These are phyloP conservation scores for Udeniomyces megalosporus DNA, from an alignment of 768 basidiomycete genomes.

Conservation along the genomic window DNA sequence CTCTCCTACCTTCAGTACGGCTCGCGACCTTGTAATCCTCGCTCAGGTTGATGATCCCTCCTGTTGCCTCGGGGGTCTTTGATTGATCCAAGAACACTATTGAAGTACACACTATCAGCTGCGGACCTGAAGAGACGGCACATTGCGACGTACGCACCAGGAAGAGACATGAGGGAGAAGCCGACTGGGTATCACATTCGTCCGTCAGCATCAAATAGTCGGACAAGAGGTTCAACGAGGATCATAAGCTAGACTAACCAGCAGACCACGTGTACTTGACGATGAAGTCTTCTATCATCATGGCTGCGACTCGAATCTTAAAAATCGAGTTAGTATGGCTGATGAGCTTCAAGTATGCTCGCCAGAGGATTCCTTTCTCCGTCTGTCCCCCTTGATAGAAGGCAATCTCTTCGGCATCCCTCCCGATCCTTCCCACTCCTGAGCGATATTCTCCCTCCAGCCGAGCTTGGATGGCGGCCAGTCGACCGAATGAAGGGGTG, in stretches of 20 bases:
- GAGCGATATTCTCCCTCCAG: slow-evolving; percentile 83
- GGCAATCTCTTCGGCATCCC: slow-evolving; percentile 89
- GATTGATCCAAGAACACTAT: too few species aligned
- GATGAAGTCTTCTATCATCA: slow-evolving; percentile 9
- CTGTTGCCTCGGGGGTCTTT: not conserved
- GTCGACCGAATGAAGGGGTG: slow-evolving; percentile 78
- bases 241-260: not conserved
- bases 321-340: slow-evolving; percentile 83
- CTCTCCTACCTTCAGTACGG: slow-evolving; percentile 4
- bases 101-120: too few species aligned
- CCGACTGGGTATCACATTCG: slow-evolving; percentile 90
- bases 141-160: slow-evolving; percentile 42
- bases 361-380: slow-evolving; percentile 64
- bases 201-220: slow-evolving; percentile 38
- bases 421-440: slow-evolving; percentile 66
- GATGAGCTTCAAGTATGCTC: slow-evolving; percentile 62
- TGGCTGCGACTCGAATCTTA: slow-evolving; percentile 33
- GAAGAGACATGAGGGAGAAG: slow-evolving; percentile 79
- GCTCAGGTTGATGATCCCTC: not conserved
- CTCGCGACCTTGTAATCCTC: slow-evolving; percentile 11
- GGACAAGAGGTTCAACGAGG: not conserved
- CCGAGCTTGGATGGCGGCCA: slow-evolving; percentile 73
- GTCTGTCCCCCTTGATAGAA: slow-evolving; percentile 81
- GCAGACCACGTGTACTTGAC: not conserved
- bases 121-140: not conserved